These are phyloP conservation scores for Claviceps digitariae DNA, from an alignment of 2,329 filamentous ascomycete genomes.

Conservation along the genomic window DNA sequence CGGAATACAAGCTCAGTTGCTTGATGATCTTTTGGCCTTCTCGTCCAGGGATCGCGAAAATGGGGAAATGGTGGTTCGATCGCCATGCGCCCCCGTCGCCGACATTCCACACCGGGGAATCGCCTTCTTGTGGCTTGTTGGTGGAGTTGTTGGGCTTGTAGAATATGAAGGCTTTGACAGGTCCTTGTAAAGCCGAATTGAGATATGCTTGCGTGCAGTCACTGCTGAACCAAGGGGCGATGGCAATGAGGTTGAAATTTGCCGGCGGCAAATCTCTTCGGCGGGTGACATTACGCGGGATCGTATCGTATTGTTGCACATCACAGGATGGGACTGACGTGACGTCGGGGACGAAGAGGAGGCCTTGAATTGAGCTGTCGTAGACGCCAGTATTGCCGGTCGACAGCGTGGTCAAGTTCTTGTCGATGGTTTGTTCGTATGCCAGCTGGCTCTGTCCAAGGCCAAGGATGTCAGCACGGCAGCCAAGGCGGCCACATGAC, in stretches of 20 bases:
- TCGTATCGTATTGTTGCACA: conserved; percentile 45
- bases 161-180: conserved; percentile 50
- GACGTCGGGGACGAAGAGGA: conserved; percentile 76
- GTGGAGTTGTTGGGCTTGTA: conserved; percentile 44
- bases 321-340: conserved; percentile 44
- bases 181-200: conserved; percentile 40
- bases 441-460: conserved; percentile 29
- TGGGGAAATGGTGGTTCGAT: conserved; percentile 55
- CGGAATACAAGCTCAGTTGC: conserved; percentile 63
- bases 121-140: conserved; percentile 49
- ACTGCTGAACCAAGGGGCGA: conserved; percentile 74
- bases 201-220: conserved; percentile 66
- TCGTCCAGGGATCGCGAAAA: conserved; percentile 65
- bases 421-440: conserved; percentile 35
- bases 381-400: conserved; percentile 46
- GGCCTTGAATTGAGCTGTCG: conserved; percentile 55
- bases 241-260: conserved; percentile 62
- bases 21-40: conserved; percentile 56
- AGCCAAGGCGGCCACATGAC: neutral
- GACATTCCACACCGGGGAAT: conserved; percentile 56
- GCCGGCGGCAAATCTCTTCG: conserved; percentile 52
- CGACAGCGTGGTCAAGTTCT: conserved; percentile 64
- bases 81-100: conserved; percentile 61
- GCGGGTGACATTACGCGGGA: conserved; percentile 65
- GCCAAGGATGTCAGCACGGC: neutral